Base-by-base conservation (phyloP, 1,284 basidiomycete genomes). In the Fomitopsis palustris region DNA sequence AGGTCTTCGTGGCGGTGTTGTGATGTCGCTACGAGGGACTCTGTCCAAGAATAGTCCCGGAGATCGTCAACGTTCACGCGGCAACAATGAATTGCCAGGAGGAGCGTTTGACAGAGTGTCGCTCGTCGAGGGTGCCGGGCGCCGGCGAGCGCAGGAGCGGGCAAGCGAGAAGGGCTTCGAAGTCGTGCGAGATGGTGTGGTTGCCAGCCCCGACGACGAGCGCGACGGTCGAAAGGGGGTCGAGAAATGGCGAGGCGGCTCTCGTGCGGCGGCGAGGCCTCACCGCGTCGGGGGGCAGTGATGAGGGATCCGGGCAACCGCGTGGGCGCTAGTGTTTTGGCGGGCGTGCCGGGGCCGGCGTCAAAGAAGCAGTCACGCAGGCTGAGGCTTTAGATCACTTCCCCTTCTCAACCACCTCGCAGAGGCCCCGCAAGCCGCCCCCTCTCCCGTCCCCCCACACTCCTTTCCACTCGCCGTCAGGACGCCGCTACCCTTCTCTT, bases 341-440 rank as follows among this genome's bases (percentile, higher is more conserved):
- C 47, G 33, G 41, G 55, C 56, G 35, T 37, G 35, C 35, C 35
- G 35, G 7, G 56, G 25, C 56, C 42, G n/a, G 33, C 57, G 57
- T 41, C 57, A 54, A 41, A 53, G 17, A 12, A 47, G 29, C 27
- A 47, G 49, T 53, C 57, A 58, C 56, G 52, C n/a, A 14, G 41
- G 27, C 29, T 43, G n/a, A 29, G n/a, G n/a, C 35, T 37, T 37
- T 6, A 37, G 35, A 45, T 49, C 55, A 57, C 52, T 33, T 31
- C 41, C 45, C 45, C 57, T 55, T 59, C 57, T 47, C 57, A 54
- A 55, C 53, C 53, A 54, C 45, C 52, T 49, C 37, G n/a, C 54
- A 31, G 43, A 43, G 27, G 37, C 31, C 33, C 39, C n/a, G 37
- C 19, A 23, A n/a, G 19, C 29, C 35, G 9, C 49, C 23, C 53